Conservation (phyloP, 805 yeast genomes). For the Myxozyma udenii region DNA sequence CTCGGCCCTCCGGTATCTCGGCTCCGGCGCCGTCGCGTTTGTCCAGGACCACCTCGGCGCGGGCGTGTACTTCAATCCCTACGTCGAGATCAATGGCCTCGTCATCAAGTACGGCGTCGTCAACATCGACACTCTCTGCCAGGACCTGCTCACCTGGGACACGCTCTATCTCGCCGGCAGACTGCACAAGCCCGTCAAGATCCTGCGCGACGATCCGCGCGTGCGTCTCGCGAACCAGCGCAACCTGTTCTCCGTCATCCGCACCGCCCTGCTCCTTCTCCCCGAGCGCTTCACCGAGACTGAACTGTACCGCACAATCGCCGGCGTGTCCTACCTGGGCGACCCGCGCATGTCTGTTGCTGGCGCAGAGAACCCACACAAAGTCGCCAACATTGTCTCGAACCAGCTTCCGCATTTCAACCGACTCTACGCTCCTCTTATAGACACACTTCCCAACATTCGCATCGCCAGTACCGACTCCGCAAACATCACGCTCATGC, state of each 20-base stretch:
- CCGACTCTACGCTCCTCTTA: slow-evolving; percentile 66
- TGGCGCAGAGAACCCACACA: slow-evolving; percentile 83
- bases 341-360: slow-evolving; percentile 74
- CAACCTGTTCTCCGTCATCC: slow-evolving; percentile 74
- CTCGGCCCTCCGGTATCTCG: slow-evolving; percentile 61
- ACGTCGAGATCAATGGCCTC: slow-evolving; percentile 57
- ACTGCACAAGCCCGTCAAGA: slow-evolving; percentile 87
- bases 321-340: slow-evolving; percentile 81
- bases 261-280: slow-evolving; percentile 59
- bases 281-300: slow-evolving; percentile 52
- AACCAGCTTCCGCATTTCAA: slow-evolving; percentile 72
- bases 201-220: slow-evolving; percentile 61
- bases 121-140: slow-evolving; percentile 54
- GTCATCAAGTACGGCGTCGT: slow-evolving; percentile 85
- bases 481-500: slow-evolving; percentile 33
- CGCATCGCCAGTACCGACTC: slow-evolving; percentile 10
- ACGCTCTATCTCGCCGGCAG: slow-evolving; percentile 88
- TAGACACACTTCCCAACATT: slow-evolving; percentile 45
- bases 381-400: slow-evolving; percentile 77
- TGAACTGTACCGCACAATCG: slow-evolving; percentile 72
- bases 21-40: slow-evolving; percentile 54
- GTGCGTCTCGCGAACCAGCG: slow-evolving; percentile 66
- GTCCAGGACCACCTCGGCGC: slow-evolving; percentile 69
- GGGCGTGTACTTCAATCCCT: slow-evolving; percentile 93
- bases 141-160: slow-evolving; percentile 80